These are phyloP conservation scores for Penicillium sp. DNA, from an alignment of 2,329 filamentous ascomycete species.

Conservation along the genomic window DNA sequence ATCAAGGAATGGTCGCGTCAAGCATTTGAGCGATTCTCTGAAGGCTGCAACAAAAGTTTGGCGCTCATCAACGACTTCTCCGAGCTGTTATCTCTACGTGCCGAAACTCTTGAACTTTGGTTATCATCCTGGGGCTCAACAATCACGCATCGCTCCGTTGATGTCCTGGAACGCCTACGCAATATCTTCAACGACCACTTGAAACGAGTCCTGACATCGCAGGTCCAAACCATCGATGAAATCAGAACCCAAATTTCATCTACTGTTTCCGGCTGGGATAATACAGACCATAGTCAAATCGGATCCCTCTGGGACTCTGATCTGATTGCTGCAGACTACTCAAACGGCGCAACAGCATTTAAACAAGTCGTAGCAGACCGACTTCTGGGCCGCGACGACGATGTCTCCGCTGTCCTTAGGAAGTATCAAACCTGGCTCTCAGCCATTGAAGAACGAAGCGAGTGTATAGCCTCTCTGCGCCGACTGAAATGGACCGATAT, in stretches of 20 bases:
- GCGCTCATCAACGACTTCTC: conserved; percentile 64
- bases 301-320: conserved; percentile 67
- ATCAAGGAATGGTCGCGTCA: conserved; percentile 64
- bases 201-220: conserved; percentile 60
- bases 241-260: conserved; percentile 66
- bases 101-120: conserved; percentile 71
- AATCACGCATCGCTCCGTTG: conserved; percentile 50
- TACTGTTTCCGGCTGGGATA: conserved; percentile 62
- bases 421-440: conserved; percentile 72
- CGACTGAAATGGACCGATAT: conserved; percentile 38
- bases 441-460: conserved; percentile 59
- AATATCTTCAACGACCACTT: conserved; percentile 69
- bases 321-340: conserved; percentile 65
- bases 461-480: conserved; percentile 36
- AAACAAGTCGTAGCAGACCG: conserved; percentile 68
- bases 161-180: conserved; percentile 69
- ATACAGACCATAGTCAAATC: conserved; percentile 52
- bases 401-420: conserved; percentile 62
- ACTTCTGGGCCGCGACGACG: conserved; percentile 70
- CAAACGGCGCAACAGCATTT: conserved; percentile 65
- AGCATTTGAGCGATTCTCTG: conserved; percentile 60
- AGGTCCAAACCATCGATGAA: conserved; percentile 63
- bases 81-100: conserved; percentile 68
- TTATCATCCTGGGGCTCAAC: conserved; percentile 68
- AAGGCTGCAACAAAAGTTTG: conserved; percentile 63